These are phyloP conservation scores for Lactarius hengduanensis DNA, from an alignment of 768 basidiomycete genomes.

Conservation along the genomic window DNA sequence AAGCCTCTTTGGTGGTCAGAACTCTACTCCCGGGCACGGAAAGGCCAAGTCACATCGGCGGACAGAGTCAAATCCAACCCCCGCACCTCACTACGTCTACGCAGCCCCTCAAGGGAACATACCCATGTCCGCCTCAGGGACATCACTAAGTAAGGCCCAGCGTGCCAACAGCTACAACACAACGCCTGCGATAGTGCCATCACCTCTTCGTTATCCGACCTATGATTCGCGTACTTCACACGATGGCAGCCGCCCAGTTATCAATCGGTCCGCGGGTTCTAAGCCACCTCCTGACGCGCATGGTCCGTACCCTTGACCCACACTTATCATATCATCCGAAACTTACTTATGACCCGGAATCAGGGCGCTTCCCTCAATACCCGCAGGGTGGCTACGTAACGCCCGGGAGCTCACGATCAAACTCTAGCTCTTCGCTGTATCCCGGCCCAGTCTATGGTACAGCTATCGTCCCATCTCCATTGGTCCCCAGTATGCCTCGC, in stretches of 20 bases:
- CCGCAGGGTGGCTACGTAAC: conserved; percentile 33
- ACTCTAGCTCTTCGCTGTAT: conserved; percentile 49
- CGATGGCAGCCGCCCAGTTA: conserved; percentile 22
- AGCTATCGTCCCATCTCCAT: conserved; percentile 24
- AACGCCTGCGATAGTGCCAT: conserved; percentile 26
- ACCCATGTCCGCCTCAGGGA: conserved; percentile 19
- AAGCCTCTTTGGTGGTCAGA: conserved; percentile 41
- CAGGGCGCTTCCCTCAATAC: conserved; percentile 23
- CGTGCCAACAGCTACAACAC: conserved; percentile 22
- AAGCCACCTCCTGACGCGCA: conserved; percentile 20
- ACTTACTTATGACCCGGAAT: conserved; percentile 26
- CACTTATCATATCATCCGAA: conserved; percentile 15
- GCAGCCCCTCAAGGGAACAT: conserved; percentile 25
- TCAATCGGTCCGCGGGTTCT: conserved; percentile 16
- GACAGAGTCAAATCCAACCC: conserved; percentile 41
- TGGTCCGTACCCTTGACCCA: conserved; percentile 30
- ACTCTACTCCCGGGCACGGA: conserved; percentile 32
- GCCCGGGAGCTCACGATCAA: conserved; percentile 49
- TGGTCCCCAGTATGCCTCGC: conserved; percentile 22
- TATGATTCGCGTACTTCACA: conserved; percentile 29
- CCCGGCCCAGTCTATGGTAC: conserved; percentile 38
- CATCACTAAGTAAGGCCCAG: conserved; percentile 22
- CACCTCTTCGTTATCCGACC: conserved; percentile 28
- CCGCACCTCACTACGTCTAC: conserved; percentile 33
- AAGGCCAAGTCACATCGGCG: conserved; percentile 44